Base-by-base conservation (phyloP, 192 early-diverging fungal genomes). In the Linnemannia exigua region DNA sequence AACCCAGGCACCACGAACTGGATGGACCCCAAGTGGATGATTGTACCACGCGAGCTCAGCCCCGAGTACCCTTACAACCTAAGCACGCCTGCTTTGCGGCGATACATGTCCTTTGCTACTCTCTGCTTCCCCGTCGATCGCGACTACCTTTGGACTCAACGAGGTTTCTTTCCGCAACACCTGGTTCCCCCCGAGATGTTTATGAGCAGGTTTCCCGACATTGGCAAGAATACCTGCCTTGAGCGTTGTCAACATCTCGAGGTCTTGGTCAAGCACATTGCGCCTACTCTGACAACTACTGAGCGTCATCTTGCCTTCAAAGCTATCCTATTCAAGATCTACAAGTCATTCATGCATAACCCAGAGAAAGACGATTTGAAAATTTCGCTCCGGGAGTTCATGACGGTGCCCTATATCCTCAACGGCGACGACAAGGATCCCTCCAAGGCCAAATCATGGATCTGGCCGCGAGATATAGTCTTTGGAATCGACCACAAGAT, bases 21-120 rank as follows among this genome's bases (percentile, higher is more conserved):
- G 81, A 83, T 83, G 81, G 63, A 67, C 15, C 38, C 47, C 17
- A n/a, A 77, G 22, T 83, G 81, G 81, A 58, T 31, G 38, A n/a
- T 83, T 61, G 81, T 83, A 1, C 81, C 81, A 0, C 48, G 58
- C 1, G 28, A 75, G 0, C 20, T 36, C 6, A 48, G 19, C 19
- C 38, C 31, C n/a, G 17, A 5, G 15, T 20, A 1, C 0, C 81
- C 76, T 2, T 69, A 69, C 22, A 36, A 54, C 14, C 22, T 44
- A 3, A 3, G 14, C 12, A 48, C 47, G 0, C 81, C 81, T 1
- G 28, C 35, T 2, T 25, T 77, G 1, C 36, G 63, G 12, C 20
- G 1, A 3, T 77, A 74, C 71, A 50, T 83, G 63, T 31, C 75
- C 12, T 83, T 83, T 22, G 66, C 70, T 4, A 36, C 72, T 0